phyloP scores from a whole-genome alignment of 169 alveolate species.

The Eimeria tenella region DNA sequence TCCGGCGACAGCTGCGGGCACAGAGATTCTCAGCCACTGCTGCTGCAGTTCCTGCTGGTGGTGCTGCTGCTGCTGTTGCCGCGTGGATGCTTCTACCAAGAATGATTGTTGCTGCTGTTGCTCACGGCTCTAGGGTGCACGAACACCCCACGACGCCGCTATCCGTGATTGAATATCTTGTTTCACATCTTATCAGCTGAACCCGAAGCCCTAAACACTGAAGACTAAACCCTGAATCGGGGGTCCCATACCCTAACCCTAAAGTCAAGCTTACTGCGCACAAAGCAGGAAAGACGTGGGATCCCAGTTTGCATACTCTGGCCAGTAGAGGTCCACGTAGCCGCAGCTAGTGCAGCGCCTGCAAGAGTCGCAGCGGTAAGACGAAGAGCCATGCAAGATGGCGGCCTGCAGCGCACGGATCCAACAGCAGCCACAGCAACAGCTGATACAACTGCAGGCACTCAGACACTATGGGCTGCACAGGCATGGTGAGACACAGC shows the following conservation, averaged over 20 bases:
- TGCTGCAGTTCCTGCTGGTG: neutral
- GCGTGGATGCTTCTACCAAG: no score
- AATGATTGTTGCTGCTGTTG: no score
- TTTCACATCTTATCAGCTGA: neutral
- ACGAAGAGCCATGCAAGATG: constrained; percentile 81
- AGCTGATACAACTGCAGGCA: neutral
- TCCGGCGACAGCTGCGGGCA: constrained; percentile 13
- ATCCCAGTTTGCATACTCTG: constrained; percentile 88
- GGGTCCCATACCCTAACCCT: neutral
- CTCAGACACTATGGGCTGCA: neutral
- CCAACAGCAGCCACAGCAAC: constrained; percentile 4
- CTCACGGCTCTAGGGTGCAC: no score
- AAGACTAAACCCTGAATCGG: neutral
- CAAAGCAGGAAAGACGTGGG: neutral
- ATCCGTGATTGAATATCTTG: no score
- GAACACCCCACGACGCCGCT: no score
- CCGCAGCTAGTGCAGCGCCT: constrained; percentile 87
- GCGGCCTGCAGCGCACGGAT: constrained; percentile 68
- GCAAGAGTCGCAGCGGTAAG: constrained; percentile 88
- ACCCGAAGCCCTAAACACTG: neutral
- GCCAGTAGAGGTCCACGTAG: constrained; percentile 81
- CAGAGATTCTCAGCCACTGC: neutral
- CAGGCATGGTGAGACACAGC: neutral
- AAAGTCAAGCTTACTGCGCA: neutral
- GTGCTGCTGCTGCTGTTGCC: neutral